Evolutionary conservation across 2,329 filamentous ascomycete genomes (phyloP), one percentile per base, ranked within the genome.

Genomic region (Epichloe glyceriae): DNA sequence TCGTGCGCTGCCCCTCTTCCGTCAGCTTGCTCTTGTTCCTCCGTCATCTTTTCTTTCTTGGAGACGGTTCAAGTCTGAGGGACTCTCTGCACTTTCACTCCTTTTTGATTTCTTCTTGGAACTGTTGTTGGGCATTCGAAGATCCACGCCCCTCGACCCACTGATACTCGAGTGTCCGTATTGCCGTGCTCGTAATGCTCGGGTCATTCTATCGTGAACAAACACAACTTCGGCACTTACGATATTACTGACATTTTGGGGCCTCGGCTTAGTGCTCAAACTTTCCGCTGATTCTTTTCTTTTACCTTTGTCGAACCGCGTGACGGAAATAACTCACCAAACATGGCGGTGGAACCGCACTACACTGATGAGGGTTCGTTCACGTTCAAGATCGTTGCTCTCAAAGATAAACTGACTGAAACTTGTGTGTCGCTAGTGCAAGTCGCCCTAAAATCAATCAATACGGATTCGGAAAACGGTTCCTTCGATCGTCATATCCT

Each of bases 401-500:
- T 33, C 14, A 26, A 4, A 33, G 15, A 39, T 43, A 17, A 26
- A 5, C 12, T 34, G 37, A 19, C 47, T 52, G 34, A 53, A 5
- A 2, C 14, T 2, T 5, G n/a, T 33, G 7, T 30, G 34, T 20
- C 20, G 44, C 30, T 17, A 69, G 67, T 62, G 39, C 53, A 67
- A 49, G 58, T 70, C 51, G 57, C 57, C 14, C 56, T 68, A 34
- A 60, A 54, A 34, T 57, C 54, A 44, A 33, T 61, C 33, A 51
- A 64, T 5, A 52, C 59, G 4, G 51, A 54, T 1, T 30, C 56
- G 0, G 50, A 52, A 3, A 55, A 60, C 34, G n/a, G 50, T 6
- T 61, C 61, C 48, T 58, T 56, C 22, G 53, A 57, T 15, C 62
- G 67, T 2, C 57, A 57, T 6, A 55, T 70, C 8, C 48, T 64